A percentile compares a stretch with the other conserved stretches of the same genome.
These are phyloP conservation scores for Euptelea pleiosperma DNA, from an alignment of 164 flowering plant species.

Conservation along the genomic window DNA sequence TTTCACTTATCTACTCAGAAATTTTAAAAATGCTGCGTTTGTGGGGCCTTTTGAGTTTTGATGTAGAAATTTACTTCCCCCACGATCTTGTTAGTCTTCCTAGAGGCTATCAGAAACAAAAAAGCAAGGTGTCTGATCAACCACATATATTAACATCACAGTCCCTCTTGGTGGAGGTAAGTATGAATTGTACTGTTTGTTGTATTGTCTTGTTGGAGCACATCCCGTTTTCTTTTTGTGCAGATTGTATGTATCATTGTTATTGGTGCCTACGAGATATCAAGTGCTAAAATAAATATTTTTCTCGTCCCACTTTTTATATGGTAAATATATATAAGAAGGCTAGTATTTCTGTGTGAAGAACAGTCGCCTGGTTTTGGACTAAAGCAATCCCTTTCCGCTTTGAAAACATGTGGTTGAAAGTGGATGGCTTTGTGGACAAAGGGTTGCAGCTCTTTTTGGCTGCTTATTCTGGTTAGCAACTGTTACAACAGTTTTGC, in stretches of 20 bases:
- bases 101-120: constrained; percentile 65
- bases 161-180: constrained; percentile 60
- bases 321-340: no score
- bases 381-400: no score
- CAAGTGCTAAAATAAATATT: background rate
- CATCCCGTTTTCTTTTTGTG: background rate
- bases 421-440: no score
- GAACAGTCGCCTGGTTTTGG: no score
- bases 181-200: background rate
- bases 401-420: no score
- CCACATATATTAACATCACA: constrained; percentile 63
- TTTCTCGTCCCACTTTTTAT: background rate
- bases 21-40: constrained; percentile 71
- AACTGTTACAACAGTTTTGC: background rate
- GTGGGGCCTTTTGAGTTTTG: constrained; percentile 68
- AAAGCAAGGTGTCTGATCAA: constrained; percentile 71
- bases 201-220: background rate
- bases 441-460: background rate
- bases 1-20: constrained; percentile 74
- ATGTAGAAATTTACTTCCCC: constrained; percentile 71
- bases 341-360: no score
- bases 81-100: constrained; percentile 62
- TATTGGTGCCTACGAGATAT: no score
- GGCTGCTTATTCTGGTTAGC: background rate
- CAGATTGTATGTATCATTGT: background rate